These are phyloP conservation scores for Drechslera avenae DNA, from an alignment of 2,329 filamentous ascomycete species.

Conservation along the genomic window DNA sequence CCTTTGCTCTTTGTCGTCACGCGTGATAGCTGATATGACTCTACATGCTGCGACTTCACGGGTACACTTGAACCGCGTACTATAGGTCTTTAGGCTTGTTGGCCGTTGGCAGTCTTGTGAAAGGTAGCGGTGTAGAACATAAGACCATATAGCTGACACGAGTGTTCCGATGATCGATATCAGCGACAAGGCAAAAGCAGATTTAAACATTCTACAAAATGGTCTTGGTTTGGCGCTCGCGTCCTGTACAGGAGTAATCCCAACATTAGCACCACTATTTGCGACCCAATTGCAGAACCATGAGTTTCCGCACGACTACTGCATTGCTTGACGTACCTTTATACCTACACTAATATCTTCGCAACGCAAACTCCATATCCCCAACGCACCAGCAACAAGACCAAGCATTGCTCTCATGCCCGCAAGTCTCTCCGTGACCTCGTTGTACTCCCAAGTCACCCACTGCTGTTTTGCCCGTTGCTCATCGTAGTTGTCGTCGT, in stretches of 20 bases:
- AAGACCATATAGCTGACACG: not conserved
- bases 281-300: no score
- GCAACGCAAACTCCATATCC: not conserved
- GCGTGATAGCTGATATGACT: not conserved
- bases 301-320: no score
- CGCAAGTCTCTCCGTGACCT: not conserved
- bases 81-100: not conserved
- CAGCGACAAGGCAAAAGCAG: not conserved
- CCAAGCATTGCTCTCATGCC: not conserved
- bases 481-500: not conserved
- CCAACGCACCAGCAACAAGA: not conserved
- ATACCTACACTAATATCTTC: not conserved
- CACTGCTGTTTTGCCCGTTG: conserved; percentile 1
- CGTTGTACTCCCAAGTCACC: not conserved
- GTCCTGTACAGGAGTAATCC: not conserved
- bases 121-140: not conserved
- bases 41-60: conserved; percentile 1
- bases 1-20: not conserved
- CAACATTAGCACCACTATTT: not conserved
- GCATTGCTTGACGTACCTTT: not conserved
- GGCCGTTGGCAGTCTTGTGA: not conserved
- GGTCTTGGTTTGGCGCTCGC: not conserved
- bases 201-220: not conserved
- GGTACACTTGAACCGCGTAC: not conserved
- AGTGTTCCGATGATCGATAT: not conserved